phyloP scores from a whole-genome alignment of 1,139 yeast genomes.

The Geotrichum fermentans region DNA sequence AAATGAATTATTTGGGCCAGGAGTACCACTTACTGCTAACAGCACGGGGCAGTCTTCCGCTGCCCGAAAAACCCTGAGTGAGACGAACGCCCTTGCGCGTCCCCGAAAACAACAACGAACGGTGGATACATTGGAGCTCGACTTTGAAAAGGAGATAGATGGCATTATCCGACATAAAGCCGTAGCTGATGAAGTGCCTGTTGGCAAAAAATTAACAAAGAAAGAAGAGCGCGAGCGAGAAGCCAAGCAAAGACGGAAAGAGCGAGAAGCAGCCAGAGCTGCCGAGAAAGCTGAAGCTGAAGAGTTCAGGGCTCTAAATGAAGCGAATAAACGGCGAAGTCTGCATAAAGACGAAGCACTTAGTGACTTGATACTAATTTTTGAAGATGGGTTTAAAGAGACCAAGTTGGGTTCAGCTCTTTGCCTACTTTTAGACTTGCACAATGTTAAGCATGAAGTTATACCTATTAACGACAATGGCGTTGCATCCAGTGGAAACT shows the following conservation, averaged over 20 bases:
- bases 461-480: background rate
- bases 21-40: too few species aligned
- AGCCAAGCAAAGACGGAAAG: background rate
- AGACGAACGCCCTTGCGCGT: background rate
- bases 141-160: background rate
- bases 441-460: background rate
- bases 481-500: background rate
- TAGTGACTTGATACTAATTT: constrained; percentile 1
- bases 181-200: background rate
- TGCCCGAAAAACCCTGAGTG: background rate
- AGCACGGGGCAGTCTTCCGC: background rate
- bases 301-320: constrained; percentile 8
- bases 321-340: constrained; percentile 7
- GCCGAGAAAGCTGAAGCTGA: constrained; percentile 19
- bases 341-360: constrained; percentile 5
- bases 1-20: background rate
- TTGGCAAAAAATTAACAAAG: background rate
- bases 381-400: background rate
- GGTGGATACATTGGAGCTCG: background rate
- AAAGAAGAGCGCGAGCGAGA: background rate
- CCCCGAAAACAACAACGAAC: background rate
- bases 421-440: background rate
- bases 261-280: constrained; percentile 17
- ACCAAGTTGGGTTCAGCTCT: constrained; percentile 1
- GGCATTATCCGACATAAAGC: background rate